phyloP scores from a whole-genome alignment of 208 protist species.

The Porcisia hertigi region DNA sequence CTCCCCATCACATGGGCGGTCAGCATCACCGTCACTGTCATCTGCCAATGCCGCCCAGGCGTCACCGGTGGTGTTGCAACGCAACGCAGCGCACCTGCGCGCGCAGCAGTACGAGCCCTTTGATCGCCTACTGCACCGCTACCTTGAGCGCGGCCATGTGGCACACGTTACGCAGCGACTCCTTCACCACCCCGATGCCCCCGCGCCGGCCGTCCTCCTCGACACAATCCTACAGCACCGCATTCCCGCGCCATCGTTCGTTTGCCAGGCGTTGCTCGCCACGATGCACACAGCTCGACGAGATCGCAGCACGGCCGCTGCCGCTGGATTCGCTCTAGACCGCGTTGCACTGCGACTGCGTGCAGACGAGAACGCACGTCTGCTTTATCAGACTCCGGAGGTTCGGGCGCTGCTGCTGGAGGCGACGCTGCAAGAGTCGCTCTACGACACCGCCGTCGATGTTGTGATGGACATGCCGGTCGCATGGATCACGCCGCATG shows the following conservation, averaged over 20 bases:
- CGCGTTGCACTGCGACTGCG: conserved; percentile 18
- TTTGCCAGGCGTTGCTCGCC: conserved; percentile 40
- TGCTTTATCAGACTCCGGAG: conserved; percentile 41
- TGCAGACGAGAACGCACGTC: conserved; percentile 1
- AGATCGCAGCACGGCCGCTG: conserved; percentile 16
- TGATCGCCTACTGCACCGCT: conserved; percentile 48
- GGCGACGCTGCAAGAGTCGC: conserved; percentile 39
- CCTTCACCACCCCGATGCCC: conserved; percentile 65
- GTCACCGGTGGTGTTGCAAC: conserved; percentile 13
- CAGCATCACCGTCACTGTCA: background rate
- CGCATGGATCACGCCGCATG: conserved; percentile 51
- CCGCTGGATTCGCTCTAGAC: conserved; percentile 21
- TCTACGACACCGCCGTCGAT: conserved; percentile 48
- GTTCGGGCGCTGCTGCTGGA: conserved; percentile 58
- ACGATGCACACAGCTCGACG: conserved; percentile 15
- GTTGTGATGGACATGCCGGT: conserved; percentile 47
- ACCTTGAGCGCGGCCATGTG: conserved; percentile 57
- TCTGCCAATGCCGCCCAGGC: background rate
- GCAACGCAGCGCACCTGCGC: conserved; percentile 22
- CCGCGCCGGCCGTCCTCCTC: conserved; percentile 57
- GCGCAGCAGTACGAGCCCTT: conserved; percentile 62
- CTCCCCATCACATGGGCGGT: background rate
- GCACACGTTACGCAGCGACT: conserved; percentile 35
- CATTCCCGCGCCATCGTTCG: conserved; percentile 49
- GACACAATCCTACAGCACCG: conserved; percentile 50